Conservation (phyloP, 441 rosid genomes). For the Macaranga tanarius region DNA sequence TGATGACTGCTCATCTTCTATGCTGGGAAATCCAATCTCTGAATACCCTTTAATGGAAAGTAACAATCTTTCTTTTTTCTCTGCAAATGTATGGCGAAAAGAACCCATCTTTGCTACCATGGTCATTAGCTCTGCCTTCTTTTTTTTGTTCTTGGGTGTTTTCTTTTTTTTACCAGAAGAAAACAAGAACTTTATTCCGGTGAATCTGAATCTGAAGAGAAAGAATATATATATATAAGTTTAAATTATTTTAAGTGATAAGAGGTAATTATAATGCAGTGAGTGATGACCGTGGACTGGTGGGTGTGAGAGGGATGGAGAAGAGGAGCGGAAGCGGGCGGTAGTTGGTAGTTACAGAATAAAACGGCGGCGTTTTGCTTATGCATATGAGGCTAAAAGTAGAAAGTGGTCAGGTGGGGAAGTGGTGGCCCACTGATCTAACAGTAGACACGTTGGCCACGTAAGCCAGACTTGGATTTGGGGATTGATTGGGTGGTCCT, state of each 20-base stretch:
- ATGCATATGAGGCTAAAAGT: background rate
- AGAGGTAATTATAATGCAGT: background rate
- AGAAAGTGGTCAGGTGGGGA: background rate
- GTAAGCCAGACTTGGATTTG: background rate
- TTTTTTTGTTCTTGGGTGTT: background rate
- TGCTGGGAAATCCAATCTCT: constrained; percentile 39
- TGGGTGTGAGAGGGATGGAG: background rate
- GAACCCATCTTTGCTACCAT: constrained; percentile 59
- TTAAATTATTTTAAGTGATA: background rate
- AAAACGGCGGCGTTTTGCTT: no score
- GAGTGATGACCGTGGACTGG: background rate
- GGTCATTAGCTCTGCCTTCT: background rate
- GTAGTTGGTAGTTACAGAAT: no score
- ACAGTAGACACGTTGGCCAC: background rate
- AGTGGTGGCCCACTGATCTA: background rate
- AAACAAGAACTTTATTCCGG: background rate
- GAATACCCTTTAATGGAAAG: constrained; percentile 50
- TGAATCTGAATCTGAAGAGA: background rate
- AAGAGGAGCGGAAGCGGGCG: no score
- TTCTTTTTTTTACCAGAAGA: background rate
- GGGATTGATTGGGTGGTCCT: background rate
- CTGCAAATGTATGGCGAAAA: constrained; percentile 39
- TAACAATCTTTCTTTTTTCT: constrained; percentile 46
- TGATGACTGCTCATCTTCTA: constrained; percentile 24
- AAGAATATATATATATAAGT: background rate